A percentile compares a stretch with the other conserved stretches of the same genome.
phyloP scores from a whole-genome alignment of 2,329 filamentous ascomycete species.

The Ascochyta clinopodiicola region DNA sequence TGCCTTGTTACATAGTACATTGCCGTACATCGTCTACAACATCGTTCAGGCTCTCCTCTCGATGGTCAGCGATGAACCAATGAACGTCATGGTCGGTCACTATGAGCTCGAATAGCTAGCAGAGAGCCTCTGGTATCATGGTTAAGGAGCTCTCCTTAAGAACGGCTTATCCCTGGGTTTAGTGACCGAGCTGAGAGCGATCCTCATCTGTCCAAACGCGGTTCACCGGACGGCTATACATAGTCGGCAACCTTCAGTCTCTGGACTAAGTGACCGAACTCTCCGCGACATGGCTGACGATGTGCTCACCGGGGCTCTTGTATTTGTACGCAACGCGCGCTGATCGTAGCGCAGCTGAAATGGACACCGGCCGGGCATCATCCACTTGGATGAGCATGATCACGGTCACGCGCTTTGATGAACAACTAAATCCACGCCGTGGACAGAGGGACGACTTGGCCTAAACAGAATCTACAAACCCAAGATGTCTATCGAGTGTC shows the following conservation, averaged over 20 bases:
- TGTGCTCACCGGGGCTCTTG: conserved; percentile 8
- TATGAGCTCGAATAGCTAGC: neutral
- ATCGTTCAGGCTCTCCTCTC: neutral
- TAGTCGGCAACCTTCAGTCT: neutral
- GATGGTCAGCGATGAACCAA: neutral
- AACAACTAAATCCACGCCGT: neutral
- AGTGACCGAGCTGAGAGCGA: neutral
- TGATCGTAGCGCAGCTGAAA: neutral
- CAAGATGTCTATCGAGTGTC: neutral
- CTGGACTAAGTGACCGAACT: neutral
- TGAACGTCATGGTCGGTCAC: neutral
- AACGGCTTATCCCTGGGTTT: neutral
- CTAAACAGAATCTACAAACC: neutral
- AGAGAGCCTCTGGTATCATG: neutral
- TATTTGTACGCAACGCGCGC: neutral
- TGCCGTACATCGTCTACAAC: neutral
- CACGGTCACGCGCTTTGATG: neutral
- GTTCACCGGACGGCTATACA: neutral
- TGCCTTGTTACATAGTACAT: neutral
- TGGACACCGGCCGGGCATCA: neutral
- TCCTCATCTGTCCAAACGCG: neutral
- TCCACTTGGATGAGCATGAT: neutral
- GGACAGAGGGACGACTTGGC: neutral
- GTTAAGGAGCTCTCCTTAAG: neutral
- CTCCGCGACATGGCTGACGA: neutral